phyloP scores from a whole-genome alignment of 768 basidiomycete genomes.

The Leccinum pellstonianum region DNA sequence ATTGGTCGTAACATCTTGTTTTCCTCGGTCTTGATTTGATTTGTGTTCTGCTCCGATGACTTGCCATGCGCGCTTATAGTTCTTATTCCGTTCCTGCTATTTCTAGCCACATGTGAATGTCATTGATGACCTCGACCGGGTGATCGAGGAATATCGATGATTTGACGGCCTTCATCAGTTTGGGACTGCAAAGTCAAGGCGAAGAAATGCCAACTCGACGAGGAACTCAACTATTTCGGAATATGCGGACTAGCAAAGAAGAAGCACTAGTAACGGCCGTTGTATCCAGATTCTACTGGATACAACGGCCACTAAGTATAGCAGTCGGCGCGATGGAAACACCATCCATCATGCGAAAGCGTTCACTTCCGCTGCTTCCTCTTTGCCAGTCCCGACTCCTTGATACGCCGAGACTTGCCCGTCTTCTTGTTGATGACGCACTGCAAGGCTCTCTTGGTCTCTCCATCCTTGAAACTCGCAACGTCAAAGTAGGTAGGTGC shows the following conservation, averaged over 20 bases:
- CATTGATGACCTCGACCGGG: no score
- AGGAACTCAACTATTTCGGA: no score
- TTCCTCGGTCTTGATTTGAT: constrained; percentile 3
- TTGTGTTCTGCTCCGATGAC: constrained; percentile 15
- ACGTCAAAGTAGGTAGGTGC: constrained; percentile 71
- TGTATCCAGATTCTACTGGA: no score
- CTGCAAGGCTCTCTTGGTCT: constrained; percentile 65
- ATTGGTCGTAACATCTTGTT: not conserved
- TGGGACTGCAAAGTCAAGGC: no score
- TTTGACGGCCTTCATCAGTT: no score
- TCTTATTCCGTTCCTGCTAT: not conserved
- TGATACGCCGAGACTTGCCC: constrained; percentile 37
- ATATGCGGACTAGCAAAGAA: no score
- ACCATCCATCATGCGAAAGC: not conserved
- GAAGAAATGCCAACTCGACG: no score
- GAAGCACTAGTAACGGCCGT: no score
- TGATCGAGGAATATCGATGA: no score
- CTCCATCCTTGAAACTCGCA: constrained; percentile 59
- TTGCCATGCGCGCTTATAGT: constrained; percentile 10
- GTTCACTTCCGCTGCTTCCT: constrained; percentile 17
- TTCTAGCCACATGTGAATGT: not conserved
- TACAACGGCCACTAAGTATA: no score
- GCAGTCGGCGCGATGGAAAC: no score
- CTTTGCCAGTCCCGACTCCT: constrained; percentile 10
- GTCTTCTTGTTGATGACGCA: constrained; percentile 52